These are phyloP conservation scores for Salisapilia sapeloensis DNA, from an alignment of 352 stramenopile species.

Conservation along the genomic window DNA sequence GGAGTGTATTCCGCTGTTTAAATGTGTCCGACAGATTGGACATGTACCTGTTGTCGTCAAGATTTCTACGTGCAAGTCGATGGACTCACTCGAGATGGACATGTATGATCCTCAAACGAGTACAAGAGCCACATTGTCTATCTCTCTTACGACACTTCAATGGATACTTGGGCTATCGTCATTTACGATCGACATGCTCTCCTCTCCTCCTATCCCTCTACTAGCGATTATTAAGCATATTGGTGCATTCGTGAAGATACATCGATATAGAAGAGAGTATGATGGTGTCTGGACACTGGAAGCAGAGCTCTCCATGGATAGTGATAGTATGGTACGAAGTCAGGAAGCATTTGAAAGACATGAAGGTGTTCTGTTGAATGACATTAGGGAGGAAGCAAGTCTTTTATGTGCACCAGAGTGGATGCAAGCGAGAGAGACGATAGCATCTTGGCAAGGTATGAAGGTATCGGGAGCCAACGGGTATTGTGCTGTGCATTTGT, in stretches of 20 bases:
- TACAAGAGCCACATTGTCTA: slow-evolving; percentile 4
- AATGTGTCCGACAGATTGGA: slow-evolving; percentile 18
- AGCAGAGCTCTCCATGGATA: too few relatives aligned
- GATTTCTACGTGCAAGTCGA: slow-evolving; percentile 5
- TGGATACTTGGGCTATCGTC: slow-evolving; percentile 5
- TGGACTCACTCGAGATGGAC: slow-evolving; percentile 6
- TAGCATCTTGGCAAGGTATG: too few relatives aligned
- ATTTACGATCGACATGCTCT: neutral
- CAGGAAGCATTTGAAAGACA: too few relatives aligned
- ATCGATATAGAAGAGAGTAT: too few relatives aligned
- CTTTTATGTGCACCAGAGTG: too few relatives aligned
- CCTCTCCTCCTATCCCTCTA: slow-evolving; percentile 1
- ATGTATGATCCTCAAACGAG: slow-evolving; percentile 36
- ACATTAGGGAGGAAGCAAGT: too few relatives aligned
- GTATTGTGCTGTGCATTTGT: too few relatives aligned
- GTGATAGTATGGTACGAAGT: too few relatives aligned
- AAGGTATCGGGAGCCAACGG: too few relatives aligned
- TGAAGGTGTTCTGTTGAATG: too few relatives aligned
- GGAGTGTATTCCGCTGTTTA: slow-evolving; percentile 14
- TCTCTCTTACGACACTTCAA: slow-evolving; percentile 3
- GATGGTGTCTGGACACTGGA: too few relatives aligned
- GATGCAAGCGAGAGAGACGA: too few relatives aligned
- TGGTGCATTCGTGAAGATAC: slow-evolving; percentile 22
- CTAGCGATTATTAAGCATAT: slow-evolving; percentile 15
- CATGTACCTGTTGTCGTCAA: slow-evolving; percentile 18